Conservation (phyloP, 352 stramenopile species). For the Pythium phragmitis region DNA sequence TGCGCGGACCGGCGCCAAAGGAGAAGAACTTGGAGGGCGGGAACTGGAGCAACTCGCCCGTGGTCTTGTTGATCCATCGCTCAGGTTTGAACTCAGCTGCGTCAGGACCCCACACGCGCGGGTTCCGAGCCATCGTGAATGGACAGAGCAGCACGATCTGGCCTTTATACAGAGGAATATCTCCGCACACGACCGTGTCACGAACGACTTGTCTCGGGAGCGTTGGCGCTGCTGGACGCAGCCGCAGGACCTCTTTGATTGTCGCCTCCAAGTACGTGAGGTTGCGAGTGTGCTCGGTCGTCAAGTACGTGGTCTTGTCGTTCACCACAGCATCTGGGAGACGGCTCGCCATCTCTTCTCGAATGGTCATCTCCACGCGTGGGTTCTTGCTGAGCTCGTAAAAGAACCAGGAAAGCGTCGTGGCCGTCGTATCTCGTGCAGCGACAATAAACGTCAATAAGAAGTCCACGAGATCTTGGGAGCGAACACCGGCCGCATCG, state of each 20-base stretch:
- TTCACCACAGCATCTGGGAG: too few relatives aligned
- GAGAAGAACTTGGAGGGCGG: too few relatives aligned
- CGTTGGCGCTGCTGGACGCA: slow-evolving; percentile 65
- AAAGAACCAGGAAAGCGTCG: slow-evolving; percentile 69
- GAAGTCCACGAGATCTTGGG: slow-evolving; percentile 65
- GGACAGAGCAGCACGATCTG: slow-evolving; percentile 22
- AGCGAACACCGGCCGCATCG: slow-evolving; percentile 28
- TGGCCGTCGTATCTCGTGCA: slow-evolving; percentile 75
- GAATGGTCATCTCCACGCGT: slow-evolving; percentile 34
- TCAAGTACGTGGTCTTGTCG: slow-evolving; percentile 5
- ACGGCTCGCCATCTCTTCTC: slow-evolving; percentile 40
- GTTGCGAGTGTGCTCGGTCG: slow-evolving; percentile 6
- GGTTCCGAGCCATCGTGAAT: slow-evolving; percentile 34
- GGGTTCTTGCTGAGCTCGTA: slow-evolving; percentile 66
- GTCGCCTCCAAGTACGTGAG: slow-evolving; percentile 45
- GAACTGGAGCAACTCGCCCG: neutral
- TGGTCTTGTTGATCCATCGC: slow-evolving; percentile 42
- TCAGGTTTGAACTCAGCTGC: slow-evolving; percentile 11
- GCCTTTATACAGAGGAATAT: slow-evolving; percentile 29
- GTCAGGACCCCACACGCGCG: slow-evolving; percentile 18
- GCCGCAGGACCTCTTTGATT: slow-evolving; percentile 59
- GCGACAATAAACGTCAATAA: slow-evolving; percentile 66
- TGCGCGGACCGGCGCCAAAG: too few relatives aligned
- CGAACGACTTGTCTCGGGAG: slow-evolving; percentile 40
- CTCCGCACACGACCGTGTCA: slow-evolving; percentile 48